These are phyloP conservation scores for Arthrinium puccinioides DNA, from an alignment of 2,329 filamentous ascomycete genomes.

Conservation along the genomic window DNA sequence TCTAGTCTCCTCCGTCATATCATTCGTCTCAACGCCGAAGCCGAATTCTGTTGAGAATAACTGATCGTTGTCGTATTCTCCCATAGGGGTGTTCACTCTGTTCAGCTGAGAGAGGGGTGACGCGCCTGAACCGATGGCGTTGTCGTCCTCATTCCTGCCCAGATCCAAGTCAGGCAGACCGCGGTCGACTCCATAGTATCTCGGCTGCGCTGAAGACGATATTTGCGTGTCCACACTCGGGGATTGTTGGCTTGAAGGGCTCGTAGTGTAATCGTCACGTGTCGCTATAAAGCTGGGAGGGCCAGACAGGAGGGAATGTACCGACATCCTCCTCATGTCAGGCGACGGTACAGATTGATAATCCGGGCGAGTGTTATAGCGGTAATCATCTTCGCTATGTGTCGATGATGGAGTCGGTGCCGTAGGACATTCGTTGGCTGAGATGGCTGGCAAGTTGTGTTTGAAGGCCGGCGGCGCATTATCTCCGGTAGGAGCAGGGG, in stretches of 20 bases:
- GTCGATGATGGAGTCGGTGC: constrained; percentile 32
- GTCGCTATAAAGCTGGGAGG: constrained; percentile 28
- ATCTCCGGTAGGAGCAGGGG: constrained; percentile 21
- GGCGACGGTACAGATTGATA: constrained; percentile 13
- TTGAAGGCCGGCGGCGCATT: constrained; percentile 16
- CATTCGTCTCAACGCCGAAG: constrained; percentile 36
- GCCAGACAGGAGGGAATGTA: constrained; percentile 56
- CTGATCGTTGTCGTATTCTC: constrained; percentile 23
- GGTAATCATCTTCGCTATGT: constrained; percentile 28
- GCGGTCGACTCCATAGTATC: constrained; percentile 63
- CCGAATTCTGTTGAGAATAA: constrained; percentile 34
- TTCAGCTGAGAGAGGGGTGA: constrained; percentile 22
- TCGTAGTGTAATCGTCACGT: constrained; percentile 13
- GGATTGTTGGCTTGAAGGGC: constrained; percentile 16
- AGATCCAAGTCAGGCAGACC: constrained; percentile 64
- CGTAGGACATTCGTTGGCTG: constrained; percentile 26
- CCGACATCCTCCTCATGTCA: constrained; percentile 43
- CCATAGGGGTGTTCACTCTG: constrained; percentile 17
- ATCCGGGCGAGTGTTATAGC: constrained; percentile 13
- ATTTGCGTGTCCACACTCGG: constrained; percentile 14
- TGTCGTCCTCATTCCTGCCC: constrained; percentile 62
- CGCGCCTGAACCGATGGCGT: constrained; percentile 46
- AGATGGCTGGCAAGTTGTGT: constrained; percentile 14
- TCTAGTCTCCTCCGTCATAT: constrained; percentile 48
- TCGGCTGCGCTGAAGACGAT: constrained; percentile 26